phyloP scores from a whole-genome alignment of 352 stramenopile species.

The Pythium biforme region DNA sequence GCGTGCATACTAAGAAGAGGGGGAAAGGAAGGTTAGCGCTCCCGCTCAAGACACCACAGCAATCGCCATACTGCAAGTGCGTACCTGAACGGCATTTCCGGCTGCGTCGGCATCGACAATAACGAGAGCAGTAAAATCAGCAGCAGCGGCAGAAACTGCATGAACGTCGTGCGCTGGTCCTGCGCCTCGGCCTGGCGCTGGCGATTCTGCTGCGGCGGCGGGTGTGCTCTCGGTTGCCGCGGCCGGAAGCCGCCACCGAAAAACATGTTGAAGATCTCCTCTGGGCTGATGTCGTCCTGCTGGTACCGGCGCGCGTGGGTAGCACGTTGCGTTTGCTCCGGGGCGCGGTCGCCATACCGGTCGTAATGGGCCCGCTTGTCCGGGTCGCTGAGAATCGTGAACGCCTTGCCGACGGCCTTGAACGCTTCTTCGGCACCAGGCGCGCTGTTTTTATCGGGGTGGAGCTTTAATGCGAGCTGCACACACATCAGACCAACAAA shows the following conservation, averaged over 20 bases:
- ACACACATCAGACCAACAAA: neutral
- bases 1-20: constrained; percentile 69
- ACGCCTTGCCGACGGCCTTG: constrained; percentile 95
- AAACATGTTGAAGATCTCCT: constrained; percentile 94
- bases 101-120: constrained; percentile 65
- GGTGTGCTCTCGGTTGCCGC: constrained; percentile 40
- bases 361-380: constrained; percentile 90
- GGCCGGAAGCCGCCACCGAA: constrained; percentile 81
- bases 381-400: constrained; percentile 88
- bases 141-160: constrained; percentile 84
- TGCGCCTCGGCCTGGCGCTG: constrained; percentile 42
- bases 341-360: constrained; percentile 60
- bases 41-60: too few relatives aligned
- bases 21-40: neutral
- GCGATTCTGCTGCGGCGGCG: constrained; percentile 44
- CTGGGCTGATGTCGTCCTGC: constrained; percentile 85
- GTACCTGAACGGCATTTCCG: constrained; percentile 77
- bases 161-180: constrained; percentile 47
- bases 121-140: constrained; percentile 86
- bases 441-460: constrained; percentile 95
- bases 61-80: neutral
- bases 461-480: constrained; percentile 85
- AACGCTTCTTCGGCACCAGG: constrained; percentile 97
- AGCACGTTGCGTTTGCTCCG: constrained; percentile 37
- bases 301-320: constrained; percentile 52